Evolutionary conservation across 2,329 filamentous ascomycete genomes (phyloP), one percentile per base, ranked within the genome.

Genomic region (Ilyonectria robusta): DNA sequence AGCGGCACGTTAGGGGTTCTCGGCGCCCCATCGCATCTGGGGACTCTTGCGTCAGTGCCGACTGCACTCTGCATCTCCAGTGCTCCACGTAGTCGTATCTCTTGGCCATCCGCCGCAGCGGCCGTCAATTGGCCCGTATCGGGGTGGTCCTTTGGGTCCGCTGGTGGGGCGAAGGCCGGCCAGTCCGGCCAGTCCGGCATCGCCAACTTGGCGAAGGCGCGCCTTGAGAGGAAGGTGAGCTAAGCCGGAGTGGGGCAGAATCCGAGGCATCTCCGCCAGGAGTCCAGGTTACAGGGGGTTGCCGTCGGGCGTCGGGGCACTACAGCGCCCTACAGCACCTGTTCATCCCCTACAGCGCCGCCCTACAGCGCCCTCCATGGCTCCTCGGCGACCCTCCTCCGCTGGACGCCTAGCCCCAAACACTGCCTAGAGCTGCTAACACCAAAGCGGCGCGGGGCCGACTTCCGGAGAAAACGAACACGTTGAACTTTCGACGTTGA

Each of bases 401-500:
- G 51, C 35, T 46, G 58, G 42, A 65, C 56, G 37, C 62, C 62
- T 65, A 60, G 59, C 62, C 62, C 62, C 59, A 46, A 65, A 42
- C 46, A 48, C 37, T 54, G 47, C 47, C 58, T 60, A 15, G 47
- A 9, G 17, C 50, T 40, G 40, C 63, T 66, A 66, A 46, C 44
- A 54, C 58, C 54, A 61, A 61, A 61, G 26, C 29, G 63, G 63
- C 46, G 35, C 53, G 46, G 63, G 35, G 64, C 72, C 72, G 69
- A 73, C 68, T 60, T 64, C 33, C 72, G 61, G 67, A 70, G 60
- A 68, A 76, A 76, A 76, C 72, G 75, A 77, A 77, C 75, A 77
- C 75, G 75, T 77, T 76, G 75, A 70, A 67, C 67, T 77, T 77
- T 73, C 64, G 62, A 65, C 59, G 48, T 50, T 42, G 63, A 66